These are phyloP conservation scores for Dioszegia crocea DNA, from an alignment of 768 basidiomycete genomes.

Conservation along the genomic window DNA sequence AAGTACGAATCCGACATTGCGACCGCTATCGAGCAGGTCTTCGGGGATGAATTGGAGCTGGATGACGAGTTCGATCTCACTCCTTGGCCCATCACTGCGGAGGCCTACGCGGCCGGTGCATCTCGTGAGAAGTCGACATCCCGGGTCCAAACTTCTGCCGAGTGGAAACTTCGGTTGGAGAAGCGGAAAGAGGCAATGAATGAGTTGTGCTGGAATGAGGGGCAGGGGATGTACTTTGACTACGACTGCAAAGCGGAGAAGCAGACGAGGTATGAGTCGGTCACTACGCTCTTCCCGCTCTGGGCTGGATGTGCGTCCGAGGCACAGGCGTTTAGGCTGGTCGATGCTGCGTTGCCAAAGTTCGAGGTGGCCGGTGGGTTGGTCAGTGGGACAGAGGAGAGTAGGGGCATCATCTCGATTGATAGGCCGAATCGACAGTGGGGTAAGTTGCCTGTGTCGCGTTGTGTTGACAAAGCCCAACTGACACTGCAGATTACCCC, in stretches of 20 bases:
- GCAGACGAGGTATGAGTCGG: conserved; percentile 92
- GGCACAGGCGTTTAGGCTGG: conserved; percentile 85
- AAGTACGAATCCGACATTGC: conserved; percentile 99
- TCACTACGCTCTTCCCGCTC: conserved; percentile 91
- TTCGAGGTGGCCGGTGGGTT: conserved; percentile 94
- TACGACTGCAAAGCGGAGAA: conserved; percentile 88
- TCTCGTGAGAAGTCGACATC: conserved; percentile 36
- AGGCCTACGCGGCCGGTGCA: conserved; percentile 51
- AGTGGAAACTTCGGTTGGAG: conserved; percentile 90
- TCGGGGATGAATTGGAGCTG: conserved; percentile 83
- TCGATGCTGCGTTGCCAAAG: conserved; percentile 87
- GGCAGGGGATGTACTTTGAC: conserved; percentile 88
- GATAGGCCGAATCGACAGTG: conserved; percentile 97
- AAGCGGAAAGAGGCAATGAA: conserved; percentile 81
- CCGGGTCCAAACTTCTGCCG: conserved; percentile 65
- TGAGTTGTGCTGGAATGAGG: conserved; percentile 94
- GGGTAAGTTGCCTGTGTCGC: conserved; percentile 54
- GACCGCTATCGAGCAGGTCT: conserved; percentile 92
- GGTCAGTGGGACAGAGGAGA: conserved; percentile 94
- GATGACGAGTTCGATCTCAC: conserved; percentile 87
- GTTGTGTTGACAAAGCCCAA: not conserved
- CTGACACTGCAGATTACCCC: conserved; percentile 58
- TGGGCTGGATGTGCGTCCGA: conserved; percentile 98
- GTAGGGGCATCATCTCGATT: conserved; percentile 88
- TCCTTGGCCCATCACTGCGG: conserved; percentile 67